Percentiles rank a stretch among this genome's conserved stretches.
Evolutionary conservation across 1,284 basidiomycete species (phyloP).

Genomic region (Rhizoctonia solani): DNA sequence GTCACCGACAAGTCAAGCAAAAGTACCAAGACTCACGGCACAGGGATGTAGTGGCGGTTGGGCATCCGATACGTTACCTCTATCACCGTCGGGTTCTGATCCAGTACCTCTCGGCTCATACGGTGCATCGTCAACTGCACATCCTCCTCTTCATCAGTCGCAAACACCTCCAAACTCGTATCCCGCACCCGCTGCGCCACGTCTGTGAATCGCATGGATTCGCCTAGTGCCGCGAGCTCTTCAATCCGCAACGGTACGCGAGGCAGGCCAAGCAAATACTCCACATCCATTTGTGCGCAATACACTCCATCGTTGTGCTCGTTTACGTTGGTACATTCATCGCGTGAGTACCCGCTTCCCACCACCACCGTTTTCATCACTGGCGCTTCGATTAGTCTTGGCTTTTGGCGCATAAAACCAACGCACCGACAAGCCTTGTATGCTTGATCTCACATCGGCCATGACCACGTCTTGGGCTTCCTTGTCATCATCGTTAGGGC

Average conservation of each 20-base stretch:
- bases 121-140: slow-evolving; percentile 84
- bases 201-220: slow-evolving; percentile 63
- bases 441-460: slow-evolving; percentile 26
- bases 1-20: neutral
- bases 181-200: slow-evolving; percentile 62
- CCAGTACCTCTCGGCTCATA: slow-evolving; percentile 78
- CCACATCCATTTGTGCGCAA: slow-evolving; percentile 71
- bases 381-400: neutral
- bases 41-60: slow-evolving; percentile 89
- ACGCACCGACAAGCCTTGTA: slow-evolving; percentile 31
- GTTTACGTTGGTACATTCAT: slow-evolving; percentile 31
- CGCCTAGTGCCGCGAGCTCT: slow-evolving; percentile 52
- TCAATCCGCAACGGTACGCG: slow-evolving; percentile 51
- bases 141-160: slow-evolving; percentile 75
- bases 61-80: slow-evolving; percentile 78
- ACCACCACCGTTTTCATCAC: slow-evolving; percentile 30
- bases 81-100: slow-evolving; percentile 64
- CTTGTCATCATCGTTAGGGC: neutral
- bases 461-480: slow-evolving; percentile 11
- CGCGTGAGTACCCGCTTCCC: slow-evolving; percentile 19
- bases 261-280: slow-evolving; percentile 63
- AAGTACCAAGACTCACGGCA: slow-evolving; percentile 34
- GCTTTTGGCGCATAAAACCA: neutral
- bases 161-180: slow-evolving; percentile 82
- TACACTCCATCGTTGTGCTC: slow-evolving; percentile 28